These are phyloP conservation scores for Quercus phellos DNA, from an alignment of 331 rosid species.

Conservation along the genomic window DNA sequence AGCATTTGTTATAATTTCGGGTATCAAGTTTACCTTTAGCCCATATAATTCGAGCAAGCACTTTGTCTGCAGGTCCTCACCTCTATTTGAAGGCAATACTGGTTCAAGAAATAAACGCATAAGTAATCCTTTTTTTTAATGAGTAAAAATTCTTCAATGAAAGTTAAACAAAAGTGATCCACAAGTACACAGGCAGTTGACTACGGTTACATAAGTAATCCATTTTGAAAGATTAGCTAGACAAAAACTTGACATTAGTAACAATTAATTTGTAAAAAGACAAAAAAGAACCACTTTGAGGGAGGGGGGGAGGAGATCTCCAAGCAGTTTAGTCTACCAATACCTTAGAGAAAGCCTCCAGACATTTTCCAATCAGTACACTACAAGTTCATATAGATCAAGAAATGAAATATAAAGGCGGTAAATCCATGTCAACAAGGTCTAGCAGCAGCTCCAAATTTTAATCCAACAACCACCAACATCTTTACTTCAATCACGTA, in stretches of 20 bases:
- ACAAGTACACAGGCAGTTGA: too few relatives aligned
- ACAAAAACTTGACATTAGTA: slow-evolving; percentile 1
- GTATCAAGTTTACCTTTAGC: slow-evolving; percentile 72
- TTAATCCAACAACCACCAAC: slow-evolving; percentile 13
- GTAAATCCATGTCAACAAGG: not conserved
- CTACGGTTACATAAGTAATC: slow-evolving; percentile 10
- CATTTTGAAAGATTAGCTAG: slow-evolving; percentile 7
- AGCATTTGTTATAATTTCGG: slow-evolving; percentile 15
- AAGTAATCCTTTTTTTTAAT: slow-evolving; percentile 15
- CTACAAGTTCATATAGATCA: not conserved
- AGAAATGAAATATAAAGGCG: not conserved
- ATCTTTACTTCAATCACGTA: not conserved
- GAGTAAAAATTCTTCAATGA: too few relatives aligned
- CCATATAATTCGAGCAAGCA: slow-evolving; percentile 93
- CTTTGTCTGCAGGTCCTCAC: slow-evolving; percentile 91
- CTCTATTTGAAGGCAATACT: slow-evolving; percentile 92
- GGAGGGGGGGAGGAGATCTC: not conserved
- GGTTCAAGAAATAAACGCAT: slow-evolving; percentile 36
- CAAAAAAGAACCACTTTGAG: not conserved
- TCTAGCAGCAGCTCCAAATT: not conserved
- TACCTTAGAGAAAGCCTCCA: slow-evolving; percentile 4
- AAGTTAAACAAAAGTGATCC: too few relatives aligned
- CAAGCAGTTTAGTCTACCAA: slow-evolving; percentile 5
- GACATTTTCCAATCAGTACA: not conserved
- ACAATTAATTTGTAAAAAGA: not conserved